Evolutionary conservation across 176 grass and related monocot species (phyloP).

Genomic region (Sorghum bicolor): Sorghum_bicolor_NCBIv3 NC_012870.2:2341001-2341500

Average conservation of each 20-base stretch:
- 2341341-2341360: neutral
- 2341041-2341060: no score
- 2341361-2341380: slow-evolving; percentile 58
- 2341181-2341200: no score
- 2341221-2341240: no score
- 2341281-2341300: neutral
- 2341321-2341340: neutral
- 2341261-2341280: neutral
- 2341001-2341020: no score
- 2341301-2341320: neutral
- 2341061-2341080: no score
- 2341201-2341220: no score
- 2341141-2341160: no score
- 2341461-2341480: slow-evolving; percentile 47
- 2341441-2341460: slow-evolving; percentile 35
- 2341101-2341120: no score
- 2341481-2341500: slow-evolving; percentile 34
- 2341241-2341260: neutral
- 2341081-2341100: no score
- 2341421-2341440: slow-evolving; percentile 33
- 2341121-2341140: no score
- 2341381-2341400: slow-evolving; percentile 33
- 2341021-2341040: no score
- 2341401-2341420: slow-evolving; percentile 51
- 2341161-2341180: no score